phyloP scores from a whole-genome alignment of 768 basidiomycete species.

The Rhizopogon vulgaris region DNA sequence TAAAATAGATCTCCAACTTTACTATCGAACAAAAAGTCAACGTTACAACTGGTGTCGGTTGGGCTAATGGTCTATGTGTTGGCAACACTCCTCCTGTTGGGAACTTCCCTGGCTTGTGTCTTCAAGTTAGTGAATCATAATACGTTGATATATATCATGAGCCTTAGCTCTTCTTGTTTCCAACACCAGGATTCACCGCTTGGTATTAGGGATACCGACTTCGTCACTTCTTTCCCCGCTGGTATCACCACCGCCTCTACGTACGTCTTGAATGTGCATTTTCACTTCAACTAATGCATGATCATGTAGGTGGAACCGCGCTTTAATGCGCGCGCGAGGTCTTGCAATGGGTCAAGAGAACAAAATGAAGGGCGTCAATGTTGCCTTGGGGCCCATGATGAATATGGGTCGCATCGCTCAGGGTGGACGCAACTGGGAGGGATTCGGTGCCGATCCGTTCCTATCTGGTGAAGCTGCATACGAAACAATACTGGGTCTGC shows the following conservation, averaged over 20 bases:
- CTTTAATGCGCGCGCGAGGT: slow-evolving; percentile 71
- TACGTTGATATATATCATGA: not conserved
- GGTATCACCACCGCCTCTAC: slow-evolving; percentile 79
- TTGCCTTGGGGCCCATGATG: slow-evolving; percentile 80
- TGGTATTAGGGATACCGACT: slow-evolving; percentile 72
- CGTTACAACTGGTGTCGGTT: slow-evolving; percentile 53
- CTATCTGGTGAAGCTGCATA: slow-evolving; percentile 69
- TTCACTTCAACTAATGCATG: not conserved
- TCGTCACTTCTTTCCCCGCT: slow-evolving; percentile 76
- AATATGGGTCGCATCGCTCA: slow-evolving; percentile 75
- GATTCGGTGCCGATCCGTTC: slow-evolving; percentile 90
- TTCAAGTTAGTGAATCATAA: slow-evolving; percentile 40
- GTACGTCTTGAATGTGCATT: slow-evolving; percentile 31
- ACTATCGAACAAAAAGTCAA: slow-evolving; percentile 62
- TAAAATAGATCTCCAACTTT: slow-evolving; percentile 36
- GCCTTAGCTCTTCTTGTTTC: not conserved
- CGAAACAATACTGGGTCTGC: slow-evolving; percentile 81
- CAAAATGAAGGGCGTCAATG: slow-evolving; percentile 75
- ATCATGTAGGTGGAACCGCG: slow-evolving; percentile 59
- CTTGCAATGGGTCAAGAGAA: slow-evolving; percentile 79
- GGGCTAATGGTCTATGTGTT: slow-evolving; percentile 55
- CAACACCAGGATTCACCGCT: slow-evolving; percentile 58
- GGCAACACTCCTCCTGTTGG: slow-evolving; percentile 56
- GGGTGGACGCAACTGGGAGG: slow-evolving; percentile 92
- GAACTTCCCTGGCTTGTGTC: slow-evolving; percentile 62